These are phyloP conservation scores for Xerocomus brunneocitrinus DNA, from an alignment of 768 basidiomycete species.

Conservation along the genomic window DNA sequence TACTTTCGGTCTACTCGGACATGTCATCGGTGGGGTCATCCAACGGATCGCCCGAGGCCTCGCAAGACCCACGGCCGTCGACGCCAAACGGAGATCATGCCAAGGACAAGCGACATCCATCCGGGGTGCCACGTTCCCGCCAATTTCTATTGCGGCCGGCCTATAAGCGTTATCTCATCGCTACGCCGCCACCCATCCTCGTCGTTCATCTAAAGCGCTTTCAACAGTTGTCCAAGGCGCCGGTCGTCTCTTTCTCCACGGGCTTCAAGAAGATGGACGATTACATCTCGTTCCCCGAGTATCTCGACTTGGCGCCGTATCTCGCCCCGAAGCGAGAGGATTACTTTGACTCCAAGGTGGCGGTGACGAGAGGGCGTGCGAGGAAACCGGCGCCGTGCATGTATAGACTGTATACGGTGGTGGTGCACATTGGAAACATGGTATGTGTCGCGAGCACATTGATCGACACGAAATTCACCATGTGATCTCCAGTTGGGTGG, in stretches of 20 bases:
- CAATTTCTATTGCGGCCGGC: slow-evolving; percentile 78
- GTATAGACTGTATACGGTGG: slow-evolving; percentile 75
- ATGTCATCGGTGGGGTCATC: slow-evolving; percentile 32
- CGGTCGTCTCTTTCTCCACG: slow-evolving; percentile 57
- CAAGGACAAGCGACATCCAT: slow-evolving; percentile 31
- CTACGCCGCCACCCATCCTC: slow-evolving; percentile 77
- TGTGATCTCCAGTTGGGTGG: slow-evolving; percentile 61
- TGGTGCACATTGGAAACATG: slow-evolving; percentile 87
- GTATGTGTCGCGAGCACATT: slow-evolving; percentile 37
- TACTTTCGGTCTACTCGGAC: slow-evolving; percentile 30
- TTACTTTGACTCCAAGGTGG: slow-evolving; percentile 45
- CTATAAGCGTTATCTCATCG: slow-evolving; percentile 93
- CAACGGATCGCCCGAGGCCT: slow-evolving; percentile 28
- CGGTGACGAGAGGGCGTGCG: slow-evolving; percentile 20
- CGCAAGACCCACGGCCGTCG: slow-evolving; percentile 25
- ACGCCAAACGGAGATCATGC: slow-evolving; percentile 18
- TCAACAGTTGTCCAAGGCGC: slow-evolving; percentile 71
- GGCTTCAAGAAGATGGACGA: slow-evolving; percentile 90
- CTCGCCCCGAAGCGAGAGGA: slow-evolving; percentile 78
- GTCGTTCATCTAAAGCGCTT: slow-evolving; percentile 94
- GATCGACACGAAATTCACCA: neutral
- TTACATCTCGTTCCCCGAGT: slow-evolving; percentile 85
- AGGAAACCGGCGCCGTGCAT: slow-evolving; percentile 41
- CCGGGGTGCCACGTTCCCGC: slow-evolving; percentile 36
- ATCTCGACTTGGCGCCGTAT: slow-evolving; percentile 80